Evolutionary conservation across 2,329 filamentous ascomycete species (phyloP).

Genomic region (Microdochium trichocladiopsis): DNA sequence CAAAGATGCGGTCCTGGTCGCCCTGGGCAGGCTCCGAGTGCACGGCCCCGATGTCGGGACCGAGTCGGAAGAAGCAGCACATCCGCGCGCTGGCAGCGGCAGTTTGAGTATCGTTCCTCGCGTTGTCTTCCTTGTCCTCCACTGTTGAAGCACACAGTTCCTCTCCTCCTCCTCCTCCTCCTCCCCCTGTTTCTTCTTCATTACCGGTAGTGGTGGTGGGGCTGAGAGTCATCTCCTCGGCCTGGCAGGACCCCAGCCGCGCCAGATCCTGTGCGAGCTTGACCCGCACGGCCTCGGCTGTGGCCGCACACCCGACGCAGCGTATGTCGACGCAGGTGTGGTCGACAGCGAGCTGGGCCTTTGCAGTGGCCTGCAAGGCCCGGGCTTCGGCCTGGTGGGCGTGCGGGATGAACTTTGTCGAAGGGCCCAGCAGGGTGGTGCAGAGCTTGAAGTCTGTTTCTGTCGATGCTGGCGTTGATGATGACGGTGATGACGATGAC

Average conservation of each 20-base stretch:
- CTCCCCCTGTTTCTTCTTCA: too few relatives aligned
- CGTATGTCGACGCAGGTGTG: constrained; percentile 34
- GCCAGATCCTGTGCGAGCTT: constrained; percentile 21
- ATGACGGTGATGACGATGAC: not conserved
- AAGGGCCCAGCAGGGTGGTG: constrained; percentile 36
- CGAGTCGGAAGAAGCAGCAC: constrained; percentile 33
- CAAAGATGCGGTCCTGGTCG: constrained; percentile 21
- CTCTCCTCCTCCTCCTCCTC: too few relatives aligned
- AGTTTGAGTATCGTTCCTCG: constrained; percentile 13
- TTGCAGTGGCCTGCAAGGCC: constrained; percentile 18
- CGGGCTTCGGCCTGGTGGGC: constrained; percentile 23
- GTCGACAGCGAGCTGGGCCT: constrained; percentile 13
- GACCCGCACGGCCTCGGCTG: constrained; percentile 29
- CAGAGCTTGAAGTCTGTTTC: constrained; percentile 41
- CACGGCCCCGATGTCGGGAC: constrained; percentile 29
- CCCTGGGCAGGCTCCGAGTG: constrained; percentile 33
- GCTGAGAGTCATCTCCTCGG: too few relatives aligned
- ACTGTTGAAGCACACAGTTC: too few relatives aligned
- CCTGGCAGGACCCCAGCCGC: constrained; percentile 8
- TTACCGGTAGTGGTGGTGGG: too few relatives aligned
- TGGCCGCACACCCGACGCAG: constrained; percentile 33
- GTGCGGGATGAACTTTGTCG: constrained; percentile 34
- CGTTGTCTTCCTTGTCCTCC: too few relatives aligned
- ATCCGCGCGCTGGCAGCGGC: too few relatives aligned
- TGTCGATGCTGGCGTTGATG: not conserved